These are phyloP conservation scores for Cordyceps javanica DNA, from an alignment of 2,329 filamentous ascomycete species.

Conservation along the genomic window DNA sequence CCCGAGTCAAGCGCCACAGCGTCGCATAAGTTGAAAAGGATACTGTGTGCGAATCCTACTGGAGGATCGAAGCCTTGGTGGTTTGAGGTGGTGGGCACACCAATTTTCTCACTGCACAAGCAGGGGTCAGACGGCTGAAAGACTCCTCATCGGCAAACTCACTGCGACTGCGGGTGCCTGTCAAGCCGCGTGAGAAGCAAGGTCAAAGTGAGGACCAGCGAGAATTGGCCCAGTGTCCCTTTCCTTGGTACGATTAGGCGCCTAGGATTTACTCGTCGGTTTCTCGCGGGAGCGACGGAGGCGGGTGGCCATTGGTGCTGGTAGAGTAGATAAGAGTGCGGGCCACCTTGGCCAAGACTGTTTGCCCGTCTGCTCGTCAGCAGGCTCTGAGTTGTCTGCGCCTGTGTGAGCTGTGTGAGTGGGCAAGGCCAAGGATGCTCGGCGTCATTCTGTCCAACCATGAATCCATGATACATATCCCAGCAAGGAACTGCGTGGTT, in stretches of 20 bases:
- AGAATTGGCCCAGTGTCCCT: no score
- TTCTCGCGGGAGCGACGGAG: no score
- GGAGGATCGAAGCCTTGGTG: background rate
- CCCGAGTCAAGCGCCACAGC: slow-evolving; percentile 5
- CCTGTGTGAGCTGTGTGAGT: background rate
- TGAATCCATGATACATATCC: no score
- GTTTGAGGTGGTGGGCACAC: background rate
- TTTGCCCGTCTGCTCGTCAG: background rate
- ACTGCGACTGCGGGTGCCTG: no score
- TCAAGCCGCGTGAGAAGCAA: no score
- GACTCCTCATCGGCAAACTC: no score
- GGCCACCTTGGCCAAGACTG: background rate
- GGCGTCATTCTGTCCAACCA: no score
- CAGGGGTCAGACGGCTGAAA: background rate
- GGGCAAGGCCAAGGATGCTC: background rate
- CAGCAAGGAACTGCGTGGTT: background rate
- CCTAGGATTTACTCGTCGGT: no score
- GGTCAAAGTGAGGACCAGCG: no score
- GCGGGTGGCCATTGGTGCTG: no score
- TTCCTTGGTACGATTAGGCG: no score
- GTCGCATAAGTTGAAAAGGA: background rate
- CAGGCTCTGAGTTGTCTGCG: background rate
- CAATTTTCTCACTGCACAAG: background rate
- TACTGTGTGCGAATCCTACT: background rate
- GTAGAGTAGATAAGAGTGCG: no score